These are phyloP conservation scores for Melaleuca alternifolia DNA, from an alignment of 345 rosid genomes.

Conservation along the genomic window DNA sequence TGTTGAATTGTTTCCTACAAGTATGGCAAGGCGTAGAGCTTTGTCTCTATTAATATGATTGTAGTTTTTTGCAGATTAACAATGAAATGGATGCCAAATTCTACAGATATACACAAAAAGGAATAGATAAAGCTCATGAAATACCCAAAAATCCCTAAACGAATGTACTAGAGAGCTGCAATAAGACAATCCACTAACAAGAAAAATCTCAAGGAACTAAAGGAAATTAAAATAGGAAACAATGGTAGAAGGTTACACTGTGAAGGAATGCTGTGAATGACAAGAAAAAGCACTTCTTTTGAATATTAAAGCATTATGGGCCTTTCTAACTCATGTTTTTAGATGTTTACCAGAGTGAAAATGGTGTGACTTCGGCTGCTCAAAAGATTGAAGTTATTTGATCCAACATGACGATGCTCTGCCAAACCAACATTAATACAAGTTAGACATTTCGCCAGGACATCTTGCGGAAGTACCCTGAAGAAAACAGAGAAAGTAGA, in stretches of 20 bases:
- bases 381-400: slow-evolving; percentile 91
- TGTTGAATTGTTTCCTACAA: not conserved
- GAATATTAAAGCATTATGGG: not conserved
- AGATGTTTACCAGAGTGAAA: slow-evolving; percentile 71
- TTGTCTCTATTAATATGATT: not conserved
- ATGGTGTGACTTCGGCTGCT: slow-evolving; percentile 99
- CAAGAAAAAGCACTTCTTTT: not conserved
- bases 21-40: not conserved
- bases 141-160: not conserved
- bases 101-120: not conserved
- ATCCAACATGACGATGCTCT: slow-evolving; percentile 99
- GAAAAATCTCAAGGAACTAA: not conserved
- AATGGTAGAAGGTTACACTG: not conserved
- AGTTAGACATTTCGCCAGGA: not conserved
- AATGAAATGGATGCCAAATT: not conserved
- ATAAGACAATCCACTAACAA: not conserved
- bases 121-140: not conserved
- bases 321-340: not conserved
- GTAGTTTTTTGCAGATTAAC: not conserved
- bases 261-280: not conserved
- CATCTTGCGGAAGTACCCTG: not conserved
- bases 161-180: not conserved
- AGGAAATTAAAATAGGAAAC: not conserved
- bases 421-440: not conserved
- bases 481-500: not conserved